Base-by-base conservation (phyloP, 2,329 filamentous ascomycete species). In the Dothideomycetes sp. region DNA sequence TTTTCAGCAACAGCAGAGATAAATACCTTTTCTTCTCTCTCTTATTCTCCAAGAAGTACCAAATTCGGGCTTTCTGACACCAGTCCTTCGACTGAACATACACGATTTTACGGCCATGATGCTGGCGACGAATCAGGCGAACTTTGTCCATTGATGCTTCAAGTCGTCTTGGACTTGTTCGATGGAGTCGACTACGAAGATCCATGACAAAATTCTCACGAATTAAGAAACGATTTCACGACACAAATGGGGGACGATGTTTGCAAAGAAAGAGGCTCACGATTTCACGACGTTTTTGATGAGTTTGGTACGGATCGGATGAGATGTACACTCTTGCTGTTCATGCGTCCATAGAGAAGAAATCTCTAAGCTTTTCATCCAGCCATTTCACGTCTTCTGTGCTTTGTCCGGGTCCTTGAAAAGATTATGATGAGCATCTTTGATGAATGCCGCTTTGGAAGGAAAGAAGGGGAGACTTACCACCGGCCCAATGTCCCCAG, bases 301-400 rank as follows among this genome's bases (percentile, higher is more conserved):
- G n/a, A n/a, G n/a, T n/a, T n/a, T n/a, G n/a, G n/a, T n/a, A n/a
- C n/a, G n/a, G n/a, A n/a, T n/a, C n/a, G n/a, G n/a, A n/a, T n/a
- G n/a, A n/a, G n/a, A n/a, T n/a, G n/a, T n/a, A n/a, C n/a, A n/a
- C n/a, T n/a, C n/a, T n/a, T n/a, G n/a, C n/a, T n/a, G n/a, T n/a
- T n/a, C n/a, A n/a, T n/a, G n/a, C n/a, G n/a, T n/a, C n/a, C 23
- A 25, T 7, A 25, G 7, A 25, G 45, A 79, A 73, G 37, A 81
- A 73, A 5, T 61, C 59, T 12, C 61, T 65, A 43, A 84, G 54
- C 48, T 72, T 72, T 19, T 74, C 64, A 53, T 87, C 79, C 29
- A 88, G 63, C 80, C 82, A 88, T 51, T 74, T 73, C 2, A 80
- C 71, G 57, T 88, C 83, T 22, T 80, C 76, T 44, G 71, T 73